These are phyloP conservation scores for Galerina marginata DNA, from an alignment of 768 basidiomycete species.

Conservation along the genomic window DNA sequence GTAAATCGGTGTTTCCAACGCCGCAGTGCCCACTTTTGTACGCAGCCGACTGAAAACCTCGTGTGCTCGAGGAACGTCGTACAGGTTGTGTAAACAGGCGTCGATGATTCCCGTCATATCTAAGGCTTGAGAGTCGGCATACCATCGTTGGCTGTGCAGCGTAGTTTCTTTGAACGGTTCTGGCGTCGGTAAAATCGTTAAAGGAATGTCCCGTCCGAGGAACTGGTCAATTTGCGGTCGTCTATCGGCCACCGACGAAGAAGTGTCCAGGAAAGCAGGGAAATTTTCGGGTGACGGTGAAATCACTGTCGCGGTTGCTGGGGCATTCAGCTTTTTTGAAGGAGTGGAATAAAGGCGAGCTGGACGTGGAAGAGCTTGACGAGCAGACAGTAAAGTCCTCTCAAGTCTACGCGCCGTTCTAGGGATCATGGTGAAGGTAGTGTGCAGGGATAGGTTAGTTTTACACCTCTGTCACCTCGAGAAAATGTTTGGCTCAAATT, in stretches of 20 bases:
- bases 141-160: slow-evolving; percentile 53
- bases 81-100: slow-evolving; percentile 77
- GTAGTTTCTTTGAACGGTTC: slow-evolving; percentile 51
- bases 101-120: slow-evolving; percentile 81
- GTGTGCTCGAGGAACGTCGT: slow-evolving; percentile 80
- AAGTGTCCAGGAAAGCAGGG: slow-evolving; percentile 41
- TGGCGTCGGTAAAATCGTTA: slow-evolving; percentile 71
- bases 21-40: slow-evolving; percentile 28
- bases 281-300: slow-evolving; percentile 41
- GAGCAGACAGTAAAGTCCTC: slow-evolving; percentile 62
- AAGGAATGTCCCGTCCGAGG: slow-evolving; percentile 28
- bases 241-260: slow-evolving; percentile 5
- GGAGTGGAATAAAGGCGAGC: slow-evolving; percentile 75
- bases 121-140: slow-evolving; percentile 66
- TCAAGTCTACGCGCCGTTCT: slow-evolving; percentile 43
- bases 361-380: slow-evolving; percentile 71
- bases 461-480: too few species aligned
- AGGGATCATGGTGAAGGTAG: slow-evolving; percentile 39
- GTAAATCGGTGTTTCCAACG: slow-evolving; percentile 56
- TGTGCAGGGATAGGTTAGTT: too few species aligned
- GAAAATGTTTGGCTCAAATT: too few species aligned
- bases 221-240: slow-evolving; percentile 5
- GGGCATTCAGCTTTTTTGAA: slow-evolving; percentile 58
- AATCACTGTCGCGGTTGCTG: slow-evolving; percentile 50
- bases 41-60: slow-evolving; percentile 73